Conservation (phyloP, 306 rosid species). For the Cicer cuneatum region DNA sequence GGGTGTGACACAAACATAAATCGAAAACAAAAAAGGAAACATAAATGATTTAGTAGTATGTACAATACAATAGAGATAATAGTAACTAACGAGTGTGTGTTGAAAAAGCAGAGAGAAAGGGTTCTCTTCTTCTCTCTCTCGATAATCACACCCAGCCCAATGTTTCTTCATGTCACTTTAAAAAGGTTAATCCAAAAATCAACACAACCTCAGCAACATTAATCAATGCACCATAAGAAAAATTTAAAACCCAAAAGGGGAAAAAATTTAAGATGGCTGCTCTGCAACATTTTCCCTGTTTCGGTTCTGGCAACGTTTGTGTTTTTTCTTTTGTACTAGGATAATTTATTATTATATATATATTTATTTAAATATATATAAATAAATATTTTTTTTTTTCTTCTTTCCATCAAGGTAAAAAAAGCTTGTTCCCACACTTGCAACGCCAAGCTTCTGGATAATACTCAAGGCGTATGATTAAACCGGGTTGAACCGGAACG, state of each 20-base stretch:
- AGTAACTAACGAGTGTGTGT: no score
- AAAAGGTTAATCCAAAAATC: constrained; percentile 43
- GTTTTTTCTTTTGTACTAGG: constrained; percentile 31
- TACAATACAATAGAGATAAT: no score
- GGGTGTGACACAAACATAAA: no score
- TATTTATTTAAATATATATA: neutral
- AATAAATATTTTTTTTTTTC: neutral
- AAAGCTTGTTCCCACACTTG: constrained; percentile 83
- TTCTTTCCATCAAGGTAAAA: constrained; percentile 59
- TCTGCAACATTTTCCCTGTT: constrained; percentile 34
- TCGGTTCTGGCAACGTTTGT: constrained; percentile 37
- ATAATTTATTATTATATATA: constrained; percentile 2
- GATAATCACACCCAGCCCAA: constrained; percentile 60
- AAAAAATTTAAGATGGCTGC: constrained; percentile 37
- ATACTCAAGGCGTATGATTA: constrained; percentile 75
- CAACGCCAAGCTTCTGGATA: constrained; percentile 99
- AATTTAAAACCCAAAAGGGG: constrained; percentile 34
- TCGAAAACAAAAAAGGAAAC: no score
- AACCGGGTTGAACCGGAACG: constrained; percentile 84
- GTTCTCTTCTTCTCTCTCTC: constrained; percentile 16
- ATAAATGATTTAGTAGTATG: no score
- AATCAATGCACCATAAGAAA: constrained; percentile 40
- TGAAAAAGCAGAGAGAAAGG: no score
- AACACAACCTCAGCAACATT: constrained; percentile 36
- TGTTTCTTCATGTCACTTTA: constrained; percentile 18